phyloP scores from a whole-genome alignment of 2,329 filamentous ascomycete species.

The Ophiostoma himal-ulmi region DNA sequence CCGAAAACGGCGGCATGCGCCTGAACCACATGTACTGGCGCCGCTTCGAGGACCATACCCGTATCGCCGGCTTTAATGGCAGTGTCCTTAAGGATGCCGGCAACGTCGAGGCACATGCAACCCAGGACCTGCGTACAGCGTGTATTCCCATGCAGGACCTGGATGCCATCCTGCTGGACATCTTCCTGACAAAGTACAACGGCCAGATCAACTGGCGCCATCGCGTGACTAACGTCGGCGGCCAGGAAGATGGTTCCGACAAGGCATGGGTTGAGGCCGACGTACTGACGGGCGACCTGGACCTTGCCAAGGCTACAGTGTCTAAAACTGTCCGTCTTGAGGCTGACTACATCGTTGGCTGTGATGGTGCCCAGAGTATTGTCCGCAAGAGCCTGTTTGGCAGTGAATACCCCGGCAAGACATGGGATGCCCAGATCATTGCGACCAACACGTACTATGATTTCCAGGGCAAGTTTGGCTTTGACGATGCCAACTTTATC shows the following conservation, averaged over 20 bases:
- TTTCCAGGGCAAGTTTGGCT: conserved; percentile 48
- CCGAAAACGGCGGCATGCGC: conserved; percentile 37
- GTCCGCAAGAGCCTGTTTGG: conserved; percentile 49
- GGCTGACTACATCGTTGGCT: conserved; percentile 52
- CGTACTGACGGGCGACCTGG: conserved; percentile 32
- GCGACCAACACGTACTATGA: conserved; percentile 61
- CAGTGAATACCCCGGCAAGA: conserved; percentile 53
- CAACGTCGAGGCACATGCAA: background rate
- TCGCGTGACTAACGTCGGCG: conserved; percentile 41
- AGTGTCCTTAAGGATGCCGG: conserved; percentile 27
- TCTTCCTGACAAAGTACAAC: conserved; percentile 33
- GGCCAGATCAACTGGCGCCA: conserved; percentile 43
- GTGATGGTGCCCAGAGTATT: conserved; percentile 48
- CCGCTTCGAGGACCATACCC: conserved; percentile 32
- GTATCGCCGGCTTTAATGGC: conserved; percentile 37
- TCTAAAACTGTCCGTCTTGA: conserved; percentile 31
- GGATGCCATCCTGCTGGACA: conserved; percentile 40
- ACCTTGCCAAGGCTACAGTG: background rate
- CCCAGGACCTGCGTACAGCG: conserved; percentile 37
- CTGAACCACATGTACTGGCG: conserved; percentile 40
- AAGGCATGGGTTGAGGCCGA: conserved; percentile 43
- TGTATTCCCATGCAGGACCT: conserved; percentile 41
- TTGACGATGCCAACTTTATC: conserved; percentile 54
- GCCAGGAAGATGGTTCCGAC: conserved; percentile 38
- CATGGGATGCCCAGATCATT: conserved; percentile 55